phyloP scores from a whole-genome alignment of 306 rosid species.

The Pyrus pyrifolia region DNA sequence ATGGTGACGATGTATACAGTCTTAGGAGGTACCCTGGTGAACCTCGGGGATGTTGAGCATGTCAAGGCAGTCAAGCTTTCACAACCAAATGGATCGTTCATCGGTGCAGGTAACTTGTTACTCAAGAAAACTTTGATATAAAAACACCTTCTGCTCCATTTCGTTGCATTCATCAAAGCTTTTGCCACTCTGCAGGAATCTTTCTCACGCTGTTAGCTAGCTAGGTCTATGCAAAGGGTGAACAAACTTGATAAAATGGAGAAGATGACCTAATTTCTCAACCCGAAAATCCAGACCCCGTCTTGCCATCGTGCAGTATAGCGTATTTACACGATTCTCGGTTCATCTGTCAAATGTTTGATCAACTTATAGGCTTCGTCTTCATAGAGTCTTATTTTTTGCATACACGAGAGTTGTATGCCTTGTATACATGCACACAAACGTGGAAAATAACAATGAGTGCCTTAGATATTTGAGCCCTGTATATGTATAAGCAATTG shows the following conservation, averaged over 20 bases:
- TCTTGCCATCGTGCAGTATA: not conserved
- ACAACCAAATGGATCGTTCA: conserved; percentile 65
- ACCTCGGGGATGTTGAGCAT: conserved; percentile 59
- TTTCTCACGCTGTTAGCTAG: conserved; percentile 46
- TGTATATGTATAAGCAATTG: not conserved
- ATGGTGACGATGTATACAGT: conserved; percentile 83
- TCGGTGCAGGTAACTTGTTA: conserved; percentile 65
- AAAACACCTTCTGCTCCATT: not conserved
- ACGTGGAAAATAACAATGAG: not conserved
- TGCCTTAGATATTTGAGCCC: not conserved
- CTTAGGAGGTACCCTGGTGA: conserved; percentile 74
- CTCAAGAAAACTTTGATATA: not conserved
- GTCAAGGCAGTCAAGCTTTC: conserved; percentile 62
- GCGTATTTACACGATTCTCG: not conserved
- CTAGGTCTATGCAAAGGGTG: conserved; percentile 69
- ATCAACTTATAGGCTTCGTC: too few relatives aligned
- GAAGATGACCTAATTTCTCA: conserved; percentile 50
- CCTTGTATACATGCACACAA: not conserved
- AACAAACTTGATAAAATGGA: conserved; percentile 69
- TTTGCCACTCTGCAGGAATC: conserved; percentile 46
- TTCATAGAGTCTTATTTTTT: not conserved
- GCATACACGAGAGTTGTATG: conserved; percentile 14
- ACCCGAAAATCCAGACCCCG: not conserved
- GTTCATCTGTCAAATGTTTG: too few relatives aligned
- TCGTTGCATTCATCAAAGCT: not conserved